Percentiles rank a stretch among this genome's conserved stretches.
Conservation (phyloP, 768 basidiomycete genomes). For the Auriculariales sp. region DNA sequence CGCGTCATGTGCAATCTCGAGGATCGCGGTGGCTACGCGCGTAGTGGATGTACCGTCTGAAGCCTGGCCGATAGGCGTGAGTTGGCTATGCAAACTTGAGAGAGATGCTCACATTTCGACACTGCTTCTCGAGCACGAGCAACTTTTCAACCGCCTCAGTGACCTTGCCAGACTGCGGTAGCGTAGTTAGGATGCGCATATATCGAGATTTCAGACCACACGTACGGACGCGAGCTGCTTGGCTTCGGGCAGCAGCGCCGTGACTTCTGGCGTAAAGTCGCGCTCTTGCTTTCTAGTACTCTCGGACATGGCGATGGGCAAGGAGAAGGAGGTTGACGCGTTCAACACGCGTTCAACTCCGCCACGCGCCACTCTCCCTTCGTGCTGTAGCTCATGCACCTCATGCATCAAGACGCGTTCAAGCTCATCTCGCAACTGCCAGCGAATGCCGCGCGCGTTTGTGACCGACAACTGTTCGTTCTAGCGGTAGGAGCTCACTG, state of each 20-base stretch:
- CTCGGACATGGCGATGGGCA: slow-evolving; percentile 17
- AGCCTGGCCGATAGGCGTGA: slow-evolving; percentile 35
- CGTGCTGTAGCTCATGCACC: no score
- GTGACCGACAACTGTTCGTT: no score
- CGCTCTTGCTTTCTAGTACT: slow-evolving; percentile 71
- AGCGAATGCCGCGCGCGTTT: no score
- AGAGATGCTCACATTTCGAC: slow-evolving; percentile 61
- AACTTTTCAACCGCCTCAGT: slow-evolving; percentile 85
- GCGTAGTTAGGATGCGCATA: no score
- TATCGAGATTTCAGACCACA: not conserved
- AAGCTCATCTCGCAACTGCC: no score
- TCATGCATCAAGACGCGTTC: no score
- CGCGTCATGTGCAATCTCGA: slow-evolving; percentile 57
- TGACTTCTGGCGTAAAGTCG: slow-evolving; percentile 77
- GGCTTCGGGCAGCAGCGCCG: slow-evolving; percentile 55
- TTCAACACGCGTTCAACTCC: no score
- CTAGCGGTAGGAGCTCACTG: no score
- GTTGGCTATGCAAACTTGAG: not conserved
- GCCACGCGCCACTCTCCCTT: no score
- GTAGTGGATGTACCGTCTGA: slow-evolving; percentile 89
- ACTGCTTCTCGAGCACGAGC: slow-evolving; percentile 82
- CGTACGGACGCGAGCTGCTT: slow-evolving; percentile 57
- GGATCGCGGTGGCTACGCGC: slow-evolving; percentile 60
- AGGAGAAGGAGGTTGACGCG: no score
- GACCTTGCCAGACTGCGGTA: slow-evolving; percentile 55